A percentile compares a stretch with the other conserved stretches of the same genome.
These are phyloP conservation scores for Myrmaecium sp. DNA, from an alignment of 2,329 filamentous ascomycete genomes.

Conservation along the genomic window DNA sequence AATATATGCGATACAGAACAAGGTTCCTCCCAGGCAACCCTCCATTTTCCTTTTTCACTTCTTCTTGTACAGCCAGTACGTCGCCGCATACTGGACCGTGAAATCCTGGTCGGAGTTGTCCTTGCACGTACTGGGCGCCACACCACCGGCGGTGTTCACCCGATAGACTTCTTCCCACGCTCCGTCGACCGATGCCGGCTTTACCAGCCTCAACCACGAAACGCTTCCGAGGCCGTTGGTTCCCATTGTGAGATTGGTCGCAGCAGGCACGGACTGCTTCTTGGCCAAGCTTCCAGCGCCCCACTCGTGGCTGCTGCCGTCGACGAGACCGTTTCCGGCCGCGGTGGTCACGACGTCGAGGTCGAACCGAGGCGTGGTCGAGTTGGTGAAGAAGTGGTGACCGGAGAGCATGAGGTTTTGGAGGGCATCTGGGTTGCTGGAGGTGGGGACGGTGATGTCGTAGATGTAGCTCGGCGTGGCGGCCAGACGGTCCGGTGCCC, in stretches of 20 bases:
- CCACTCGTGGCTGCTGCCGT: slow-evolving; percentile 45
- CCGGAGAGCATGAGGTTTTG: slow-evolving; percentile 50
- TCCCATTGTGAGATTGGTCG: slow-evolving; percentile 25
- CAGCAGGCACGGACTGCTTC: no score
- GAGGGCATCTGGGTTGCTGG: slow-evolving; percentile 28
- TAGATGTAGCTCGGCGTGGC: slow-evolving; percentile 52
- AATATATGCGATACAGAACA: slow-evolving; percentile 15
- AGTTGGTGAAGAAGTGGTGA: slow-evolving; percentile 63
- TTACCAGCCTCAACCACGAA: slow-evolving; percentile 59
- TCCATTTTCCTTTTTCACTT: slow-evolving; percentile 1
- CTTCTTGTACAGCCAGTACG: slow-evolving; percentile 50
- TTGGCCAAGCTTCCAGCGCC: slow-evolving; percentile 28
- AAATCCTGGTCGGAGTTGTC: slow-evolving; percentile 47
- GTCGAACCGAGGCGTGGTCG: slow-evolving; percentile 63
- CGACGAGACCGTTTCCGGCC: slow-evolving; percentile 47
- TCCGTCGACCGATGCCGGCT: slow-evolving; percentile 21
- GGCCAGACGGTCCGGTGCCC: slow-evolving; percentile 48
- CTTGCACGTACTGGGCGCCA: slow-evolving; percentile 54
- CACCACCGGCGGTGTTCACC: slow-evolving; percentile 68
- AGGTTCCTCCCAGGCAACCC: no score
- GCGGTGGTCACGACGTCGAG: slow-evolving; percentile 39
- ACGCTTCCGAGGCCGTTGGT: slow-evolving; percentile 45
- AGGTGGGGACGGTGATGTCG: slow-evolving; percentile 40
- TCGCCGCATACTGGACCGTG: slow-evolving; percentile 61
- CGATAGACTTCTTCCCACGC: slow-evolving; percentile 65